Evolutionary conservation across 2,329 filamentous ascomycete species (phyloP), one percentile per base, ranked within the genome.

Genomic region (Talaromyces albobiverticillius): DNA sequence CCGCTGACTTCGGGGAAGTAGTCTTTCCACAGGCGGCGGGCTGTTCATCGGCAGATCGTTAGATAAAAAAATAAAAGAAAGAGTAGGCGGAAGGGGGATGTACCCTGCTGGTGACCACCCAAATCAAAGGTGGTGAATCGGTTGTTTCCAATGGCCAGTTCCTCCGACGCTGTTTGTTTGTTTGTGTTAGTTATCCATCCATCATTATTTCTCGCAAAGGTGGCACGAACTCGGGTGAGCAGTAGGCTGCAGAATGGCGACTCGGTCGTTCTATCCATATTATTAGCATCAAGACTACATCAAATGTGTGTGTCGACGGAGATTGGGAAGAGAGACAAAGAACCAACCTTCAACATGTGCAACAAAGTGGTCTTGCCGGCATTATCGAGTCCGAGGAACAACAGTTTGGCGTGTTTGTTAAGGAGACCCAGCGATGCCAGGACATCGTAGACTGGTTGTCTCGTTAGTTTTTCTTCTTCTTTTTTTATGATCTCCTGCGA

Each of bases 1-100:
- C 93, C 92, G 75, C 87, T 91, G 60, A 96, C 91, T 79, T 96
- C 92, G 65, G 91, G 91, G 82, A 96, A 95, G 78, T 95, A 96
- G 71, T 96, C 91, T 74, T 92, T 93, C 91, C 92, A 96, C 65
- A 96, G 86, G 67, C 92, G 90, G 64, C 92, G 90, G 60, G 91
- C 91, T 91, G 60, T 40, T 10, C 8, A 16, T 32, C 34, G 20
- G n/a, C n/a, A n/a, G n/a, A n/a, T 45, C 45, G 22, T 13, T 26
- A 29, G 31, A 46, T 13, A 47, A 8, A 1, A 13, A 16, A 13
- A n/a, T 20, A n/a, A 14, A 10, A n/a, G n/a, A n/a, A n/a, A n/a
- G n/a, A n/a, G n/a, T n/a, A n/a, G 23, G 20, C 36, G 16, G 23
- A 26, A 41, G 38, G 68, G 74, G 48, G 79, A 87, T 66, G 64